Evolutionary conservation across 1,284 basidiomycete species (phyloP).

Genomic region (Mycena sp.): DNA sequence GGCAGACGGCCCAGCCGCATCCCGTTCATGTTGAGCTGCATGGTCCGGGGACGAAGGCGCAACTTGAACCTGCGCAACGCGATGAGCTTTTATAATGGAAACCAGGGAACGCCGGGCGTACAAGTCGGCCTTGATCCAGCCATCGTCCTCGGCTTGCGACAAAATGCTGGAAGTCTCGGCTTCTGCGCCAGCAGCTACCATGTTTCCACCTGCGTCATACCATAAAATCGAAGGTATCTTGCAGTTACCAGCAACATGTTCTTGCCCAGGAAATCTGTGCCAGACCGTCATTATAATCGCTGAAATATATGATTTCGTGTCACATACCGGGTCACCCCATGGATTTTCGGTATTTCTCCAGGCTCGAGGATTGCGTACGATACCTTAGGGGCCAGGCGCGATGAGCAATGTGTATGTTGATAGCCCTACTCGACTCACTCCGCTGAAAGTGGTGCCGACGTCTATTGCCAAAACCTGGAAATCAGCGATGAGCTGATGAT

Average conservation of each 20-base stretch:
- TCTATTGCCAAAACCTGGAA: conserved; percentile 68
- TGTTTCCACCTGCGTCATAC: conserved; percentile 60
- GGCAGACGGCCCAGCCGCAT: conserved; percentile 77
- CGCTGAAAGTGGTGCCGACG: conserved; percentile 80
- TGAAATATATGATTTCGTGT: neutral
- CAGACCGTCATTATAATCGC: conserved; percentile 5
- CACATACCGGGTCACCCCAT: conserved; percentile 72
- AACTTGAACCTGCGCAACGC: conserved; percentile 73
- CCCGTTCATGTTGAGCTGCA: conserved; percentile 83
- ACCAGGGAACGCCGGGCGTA: conserved; percentile 45
- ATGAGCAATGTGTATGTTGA: conserved; percentile 20
- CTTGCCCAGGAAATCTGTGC: conserved; percentile 78
- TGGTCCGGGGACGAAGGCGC: conserved; percentile 74
- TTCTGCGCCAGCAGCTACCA: conserved; percentile 79
- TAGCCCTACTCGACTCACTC: conserved; percentile 48
- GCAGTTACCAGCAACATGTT: conserved; percentile 83
- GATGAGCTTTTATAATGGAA: conserved; percentile 2
- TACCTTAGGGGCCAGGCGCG: conserved; percentile 46
- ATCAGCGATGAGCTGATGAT: conserved; percentile 6
- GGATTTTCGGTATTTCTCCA: conserved; percentile 75
- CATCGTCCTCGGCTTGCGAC: conserved; percentile 75
- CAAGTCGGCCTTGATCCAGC: conserved; percentile 79
- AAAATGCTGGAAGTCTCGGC: conserved; percentile 67
- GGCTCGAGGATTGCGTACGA: conserved; percentile 82
- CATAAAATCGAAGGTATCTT: conserved; percentile 77